phyloP scores from a whole-genome alignment of 2,329 filamentous ascomycete genomes.

The Talaromyces sp. region DNA sequence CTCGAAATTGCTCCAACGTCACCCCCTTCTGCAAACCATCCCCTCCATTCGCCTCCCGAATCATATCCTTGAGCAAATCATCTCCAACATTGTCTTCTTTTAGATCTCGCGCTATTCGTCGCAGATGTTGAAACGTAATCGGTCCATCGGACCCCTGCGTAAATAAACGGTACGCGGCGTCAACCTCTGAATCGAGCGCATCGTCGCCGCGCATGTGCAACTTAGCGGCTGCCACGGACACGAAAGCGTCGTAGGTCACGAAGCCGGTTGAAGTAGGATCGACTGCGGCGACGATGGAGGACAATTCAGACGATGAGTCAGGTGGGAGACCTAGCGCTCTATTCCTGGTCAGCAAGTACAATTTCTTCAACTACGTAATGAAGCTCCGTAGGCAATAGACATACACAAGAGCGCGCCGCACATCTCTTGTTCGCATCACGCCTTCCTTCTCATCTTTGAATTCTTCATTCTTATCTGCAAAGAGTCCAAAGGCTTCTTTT shows the following conservation, averaged over 20 bases:
- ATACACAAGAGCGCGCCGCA: constrained; percentile 70
- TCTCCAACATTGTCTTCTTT: constrained; percentile 76
- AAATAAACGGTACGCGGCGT: constrained; percentile 79
- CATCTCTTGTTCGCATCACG: constrained; percentile 63
- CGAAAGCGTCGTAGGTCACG: constrained; percentile 74
- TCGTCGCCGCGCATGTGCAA: constrained; percentile 58
- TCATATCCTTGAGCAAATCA: constrained; percentile 84
- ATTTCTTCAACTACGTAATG: neutral
- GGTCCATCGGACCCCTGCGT: constrained; percentile 53
- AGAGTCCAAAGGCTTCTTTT: constrained; percentile 81
- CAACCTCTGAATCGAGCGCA: constrained; percentile 64
- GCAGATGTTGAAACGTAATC: constrained; percentile 78
- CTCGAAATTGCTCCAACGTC: constrained; percentile 73
- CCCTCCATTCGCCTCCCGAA: constrained; percentile 86
- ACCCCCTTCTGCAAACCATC: constrained; percentile 68
- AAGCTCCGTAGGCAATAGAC: constrained; percentile 26
- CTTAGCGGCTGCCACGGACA: constrained; percentile 84
- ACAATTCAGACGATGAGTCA: constrained; percentile 60
- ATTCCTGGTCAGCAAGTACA: neutral
- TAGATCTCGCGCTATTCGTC: constrained; percentile 72
- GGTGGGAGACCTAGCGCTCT: constrained; percentile 80
- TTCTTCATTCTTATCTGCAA: constrained; percentile 56
- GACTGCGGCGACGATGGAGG: constrained; percentile 72
- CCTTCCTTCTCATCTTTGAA: constrained; percentile 69
- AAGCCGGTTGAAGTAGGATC: constrained; percentile 78